Conservation (phyloP, 2,329 filamentous ascomycete species). For the Aspergillus sp. region DNA sequence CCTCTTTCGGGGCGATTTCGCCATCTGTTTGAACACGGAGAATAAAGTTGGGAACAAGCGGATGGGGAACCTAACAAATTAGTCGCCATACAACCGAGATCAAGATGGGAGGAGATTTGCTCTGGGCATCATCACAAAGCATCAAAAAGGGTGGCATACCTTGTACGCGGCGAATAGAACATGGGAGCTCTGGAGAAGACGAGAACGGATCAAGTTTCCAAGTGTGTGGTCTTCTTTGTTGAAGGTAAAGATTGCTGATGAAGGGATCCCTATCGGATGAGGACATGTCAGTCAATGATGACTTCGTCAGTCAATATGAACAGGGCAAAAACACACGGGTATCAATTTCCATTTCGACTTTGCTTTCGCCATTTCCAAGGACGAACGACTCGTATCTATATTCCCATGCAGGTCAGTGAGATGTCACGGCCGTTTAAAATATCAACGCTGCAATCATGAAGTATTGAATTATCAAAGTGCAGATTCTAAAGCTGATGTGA, state of each 20-base stretch:
- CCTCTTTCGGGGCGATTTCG: constrained; percentile 81
- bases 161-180: constrained; percentile 93
- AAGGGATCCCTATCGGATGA: constrained; percentile 69
- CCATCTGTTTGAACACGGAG: constrained; percentile 93
- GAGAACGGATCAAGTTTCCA: constrained; percentile 82
- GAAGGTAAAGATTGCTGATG: constrained; percentile 92
- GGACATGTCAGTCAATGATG: not conserved
- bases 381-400: constrained; percentile 90
- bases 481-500: not conserved
- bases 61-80: constrained; percentile 42
- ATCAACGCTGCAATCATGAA: not conserved
- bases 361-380: constrained; percentile 84
- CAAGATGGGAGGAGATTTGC: not conserved
- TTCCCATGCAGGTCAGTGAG: constrained; percentile 12
- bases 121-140: not conserved
- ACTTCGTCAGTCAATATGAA: not conserved
- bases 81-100: constrained; percentile 2
- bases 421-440: not conserved
- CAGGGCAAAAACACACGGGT: constrained; percentile 65
- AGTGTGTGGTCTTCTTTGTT: constrained; percentile 97
- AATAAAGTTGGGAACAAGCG: constrained; percentile 55
- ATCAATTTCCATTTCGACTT: constrained; percentile 83
- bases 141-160: constrained; percentile 51
- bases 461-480: not conserved
- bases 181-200: constrained; percentile 79